Conservation (phyloP, 2,329 filamentous ascomycete species). For the Ophiocordyceps camponoti-leonardi region DNA sequence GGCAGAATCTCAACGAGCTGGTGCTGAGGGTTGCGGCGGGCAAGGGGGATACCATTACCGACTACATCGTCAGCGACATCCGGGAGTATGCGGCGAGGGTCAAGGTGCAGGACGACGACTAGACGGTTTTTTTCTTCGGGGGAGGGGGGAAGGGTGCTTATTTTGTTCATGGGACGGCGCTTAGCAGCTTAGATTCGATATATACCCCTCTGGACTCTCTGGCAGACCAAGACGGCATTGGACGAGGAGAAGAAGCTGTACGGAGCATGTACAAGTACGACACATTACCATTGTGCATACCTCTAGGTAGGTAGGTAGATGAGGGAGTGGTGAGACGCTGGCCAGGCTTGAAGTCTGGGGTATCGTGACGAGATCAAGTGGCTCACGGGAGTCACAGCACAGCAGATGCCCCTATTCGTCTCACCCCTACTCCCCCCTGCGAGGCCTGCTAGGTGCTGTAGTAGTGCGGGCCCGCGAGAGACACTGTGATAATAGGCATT, state of each 20-base stretch:
- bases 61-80: slow-evolving; percentile 69
- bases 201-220: no score
- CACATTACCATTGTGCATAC: not conserved
- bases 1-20: slow-evolving; percentile 78
- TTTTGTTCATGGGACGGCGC: slow-evolving; percentile 1
- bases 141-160: not conserved
- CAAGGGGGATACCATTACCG: slow-evolving; percentile 59
- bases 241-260: not conserved
- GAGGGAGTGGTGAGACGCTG: not conserved
- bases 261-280: no score
- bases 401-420: no score
- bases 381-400: not conserved
- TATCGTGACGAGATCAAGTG: not conserved
- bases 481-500: no score
- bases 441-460: no score
- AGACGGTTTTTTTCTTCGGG: not conserved
- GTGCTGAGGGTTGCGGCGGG: slow-evolving; percentile 77
- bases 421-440: no score
- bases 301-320: not conserved
- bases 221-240: not conserved
- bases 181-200: slow-evolving; percentile 1
- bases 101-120: slow-evolving; percentile 55
- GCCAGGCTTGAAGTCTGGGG: not conserved
- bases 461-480: no score
- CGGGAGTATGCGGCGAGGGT: slow-evolving; percentile 67